Conservation (phyloP, 2,329 filamentous ascomycete genomes). For the Macrophomina pseudophaseolina region DNA sequence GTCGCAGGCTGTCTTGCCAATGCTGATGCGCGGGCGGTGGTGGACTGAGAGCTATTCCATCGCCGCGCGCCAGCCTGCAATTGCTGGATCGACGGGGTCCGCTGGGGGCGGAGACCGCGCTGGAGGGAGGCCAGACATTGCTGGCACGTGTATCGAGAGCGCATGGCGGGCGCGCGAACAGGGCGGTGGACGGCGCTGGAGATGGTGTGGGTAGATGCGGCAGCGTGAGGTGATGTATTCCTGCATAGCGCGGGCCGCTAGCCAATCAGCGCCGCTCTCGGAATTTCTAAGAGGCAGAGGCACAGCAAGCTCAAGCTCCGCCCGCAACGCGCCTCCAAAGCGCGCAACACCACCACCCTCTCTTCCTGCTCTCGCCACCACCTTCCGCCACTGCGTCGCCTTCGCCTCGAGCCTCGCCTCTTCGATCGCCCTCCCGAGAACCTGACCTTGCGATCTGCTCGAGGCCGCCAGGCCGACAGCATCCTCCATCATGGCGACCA, state of each 20-base stretch:
- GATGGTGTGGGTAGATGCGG: background rate
- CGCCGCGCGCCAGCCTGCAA: conserved; percentile 32
- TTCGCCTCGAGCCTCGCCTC: conserved; percentile 6
- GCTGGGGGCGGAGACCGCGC: conserved; percentile 33
- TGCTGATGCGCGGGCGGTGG: conserved; percentile 34
- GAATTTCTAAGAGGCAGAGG: conserved; percentile 8
- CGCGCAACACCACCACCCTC: conserved; percentile 9
- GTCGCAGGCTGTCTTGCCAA: conserved; percentile 31
- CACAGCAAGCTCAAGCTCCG: conserved; percentile 18
- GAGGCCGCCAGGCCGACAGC: conserved; percentile 33
- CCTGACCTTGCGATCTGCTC: conserved; percentile 20
- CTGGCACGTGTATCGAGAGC: conserved; percentile 48
- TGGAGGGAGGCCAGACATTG: conserved; percentile 45
- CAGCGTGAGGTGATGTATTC: conserved; percentile 25
- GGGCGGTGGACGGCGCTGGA: conserved; percentile 7
- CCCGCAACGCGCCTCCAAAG: conserved; percentile 9
- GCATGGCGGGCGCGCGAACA: conserved; percentile 37
- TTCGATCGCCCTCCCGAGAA: background rate
- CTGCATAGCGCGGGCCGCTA: conserved; percentile 3
- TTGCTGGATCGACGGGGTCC: conserved; percentile 33
- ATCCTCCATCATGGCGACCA: conserved; percentile 80
- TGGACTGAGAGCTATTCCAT: conserved; percentile 40
- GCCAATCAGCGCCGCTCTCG: conserved; percentile 18
- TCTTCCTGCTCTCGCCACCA: conserved; percentile 4
- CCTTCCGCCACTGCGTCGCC: background rate